Evolutionary conservation across 1,284 basidiomycete species (phyloP).

Genomic region (Ceratobasidium sp.): DNA sequence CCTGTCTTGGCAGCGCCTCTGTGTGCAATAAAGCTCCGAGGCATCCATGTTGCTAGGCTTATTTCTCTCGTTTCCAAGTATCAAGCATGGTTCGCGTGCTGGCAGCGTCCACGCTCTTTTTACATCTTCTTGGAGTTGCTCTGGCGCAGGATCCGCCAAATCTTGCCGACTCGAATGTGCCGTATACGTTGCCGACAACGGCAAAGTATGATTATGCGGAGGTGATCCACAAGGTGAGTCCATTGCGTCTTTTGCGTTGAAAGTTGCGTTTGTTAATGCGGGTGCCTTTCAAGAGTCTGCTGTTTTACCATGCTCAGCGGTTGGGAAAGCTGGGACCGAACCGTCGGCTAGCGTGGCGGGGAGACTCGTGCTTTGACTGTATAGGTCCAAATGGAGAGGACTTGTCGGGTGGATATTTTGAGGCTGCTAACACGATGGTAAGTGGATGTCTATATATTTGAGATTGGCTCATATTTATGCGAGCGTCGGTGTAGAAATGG

Average conservation of each 20-base stretch:
- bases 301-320: constrained; percentile 42
- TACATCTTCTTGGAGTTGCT: neutral
- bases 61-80: constrained; percentile 2
- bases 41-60: neutral
- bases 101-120: neutral
- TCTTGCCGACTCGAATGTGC: constrained; percentile 32
- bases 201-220: constrained; percentile 43
- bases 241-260: neutral
- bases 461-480: constrained; percentile 5
- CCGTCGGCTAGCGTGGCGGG: constrained; percentile 39
- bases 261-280: neutral
- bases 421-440: constrained; percentile 43
- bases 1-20: neutral
- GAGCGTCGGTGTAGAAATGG: constrained; percentile 33
- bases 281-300: constrained; percentile 4
- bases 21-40: neutral
- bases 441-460: constrained; percentile 40
- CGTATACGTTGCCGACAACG: constrained; percentile 20
- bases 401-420: constrained; percentile 42
- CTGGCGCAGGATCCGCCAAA: constrained; percentile 37
- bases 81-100: constrained; percentile 16
- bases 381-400: constrained; percentile 38
- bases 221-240: constrained; percentile 37
- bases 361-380: constrained; percentile 40
- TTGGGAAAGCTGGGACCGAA: constrained; percentile 43